Percentiles rank a stretch among this genome's conserved stretches.
phyloP scores from a whole-genome alignment of 768 basidiomycete species.

The Boletales sp. region DNA sequence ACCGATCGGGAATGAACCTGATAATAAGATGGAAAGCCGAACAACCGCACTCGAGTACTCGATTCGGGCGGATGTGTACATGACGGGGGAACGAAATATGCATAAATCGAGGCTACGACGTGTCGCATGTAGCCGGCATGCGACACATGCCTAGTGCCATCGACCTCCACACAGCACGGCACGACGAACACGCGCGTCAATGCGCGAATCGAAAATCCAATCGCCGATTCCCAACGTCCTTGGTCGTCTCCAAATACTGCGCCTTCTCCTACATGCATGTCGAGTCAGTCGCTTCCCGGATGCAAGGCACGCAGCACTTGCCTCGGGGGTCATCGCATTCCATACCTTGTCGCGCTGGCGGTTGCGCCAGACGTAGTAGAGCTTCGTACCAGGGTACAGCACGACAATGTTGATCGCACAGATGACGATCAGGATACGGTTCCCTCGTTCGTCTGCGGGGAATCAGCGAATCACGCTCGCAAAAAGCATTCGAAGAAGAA shows the following conservation, averaged over 20 bases:
- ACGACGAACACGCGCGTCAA: conserved; percentile 17
- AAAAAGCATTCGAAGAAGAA: background rate
- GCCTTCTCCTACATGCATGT: conserved; percentile 43
- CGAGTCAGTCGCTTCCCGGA: too few relatives aligned
- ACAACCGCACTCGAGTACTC: too few relatives aligned
- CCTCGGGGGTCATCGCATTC: conserved; percentile 53
- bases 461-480: background rate
- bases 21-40: too few relatives aligned
- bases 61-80: too few relatives aligned
- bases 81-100: too few relatives aligned
- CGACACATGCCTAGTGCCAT: too few relatives aligned
- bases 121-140: too few relatives aligned
- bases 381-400: conserved; percentile 52
- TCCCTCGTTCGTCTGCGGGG: conserved; percentile 51
- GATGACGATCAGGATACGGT: conserved; percentile 51
- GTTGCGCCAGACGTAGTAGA: conserved; percentile 60
- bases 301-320: conserved; percentile 13
- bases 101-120: too few relatives aligned
- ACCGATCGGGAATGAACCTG: too few relatives aligned
- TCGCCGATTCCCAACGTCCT: conserved; percentile 55
- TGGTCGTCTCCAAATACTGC: conserved; percentile 39
- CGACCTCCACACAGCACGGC: too few relatives aligned
- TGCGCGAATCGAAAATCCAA: conserved; percentile 65
- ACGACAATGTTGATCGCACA: conserved; percentile 47
- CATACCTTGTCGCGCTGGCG: conserved; percentile 49